Evolutionary conservation across 306 rosid genomes (phyloP), one percentile per base, ranked within the genome.

Genomic region (Cucurbita moschata): DNA sequence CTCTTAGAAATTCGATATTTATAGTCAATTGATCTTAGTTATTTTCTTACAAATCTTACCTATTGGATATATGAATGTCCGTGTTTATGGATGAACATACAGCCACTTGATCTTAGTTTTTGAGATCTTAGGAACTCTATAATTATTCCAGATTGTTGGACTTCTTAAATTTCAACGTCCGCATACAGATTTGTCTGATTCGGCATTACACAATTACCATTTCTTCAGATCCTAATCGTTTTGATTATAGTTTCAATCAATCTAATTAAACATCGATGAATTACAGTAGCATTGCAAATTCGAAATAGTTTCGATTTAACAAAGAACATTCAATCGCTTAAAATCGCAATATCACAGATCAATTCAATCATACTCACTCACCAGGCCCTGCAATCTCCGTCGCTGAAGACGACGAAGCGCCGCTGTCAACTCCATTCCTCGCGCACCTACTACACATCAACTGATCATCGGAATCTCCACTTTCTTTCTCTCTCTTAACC

Each of bases 311-410:
- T 16, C 47, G 23, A 63, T 14, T n/a, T 8, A 63, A 43, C 4
- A 6, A 44, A 8, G 4, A 19, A 15, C n/a, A 38, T 7, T 19
- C 78, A 47, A 46, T 35, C 35, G 10, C 51, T 19, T 30, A 23
- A 4, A 13, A 74, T 15, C 78, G 19, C 13, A 58, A 55, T 21
- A 21, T 54, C 4, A 38, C 40, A 57, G 14, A 42, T 8, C 8
- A 2, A 63, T 9, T 5, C 30, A 26, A 75, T 23, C 37, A 38
- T 10, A 70, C 59, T 43, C 59, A 70, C 83, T 85, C 81, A 86
- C 94, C 86, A 1, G 87, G 76, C 8, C 60, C 84, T 12, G 65
- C 80, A 5, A 76, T 73, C 56, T 72, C 78, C 5, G 38, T 15
- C 42, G 63, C 46, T 14, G 81, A 69, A 59, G 65, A 18, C 18